phyloP scores from a whole-genome alignment of 176 grass and related monocot genomes.

The Eragrostis curvula region DNA sequence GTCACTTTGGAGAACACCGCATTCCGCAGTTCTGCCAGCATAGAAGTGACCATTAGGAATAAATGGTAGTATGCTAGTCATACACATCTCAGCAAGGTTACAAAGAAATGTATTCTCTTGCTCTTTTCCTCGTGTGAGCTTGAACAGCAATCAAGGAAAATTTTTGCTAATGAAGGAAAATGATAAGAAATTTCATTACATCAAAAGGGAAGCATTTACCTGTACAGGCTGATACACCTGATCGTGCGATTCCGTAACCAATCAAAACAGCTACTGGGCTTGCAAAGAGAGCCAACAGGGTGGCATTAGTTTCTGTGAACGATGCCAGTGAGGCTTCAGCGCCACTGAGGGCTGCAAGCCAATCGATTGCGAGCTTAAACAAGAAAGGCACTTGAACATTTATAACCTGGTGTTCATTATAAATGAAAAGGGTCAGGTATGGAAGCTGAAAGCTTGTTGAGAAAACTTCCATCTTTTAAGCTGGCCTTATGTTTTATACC shows the following conservation, averaged over 20 bases:
- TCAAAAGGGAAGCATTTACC: slow-evolving; percentile 51
- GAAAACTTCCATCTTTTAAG: slow-evolving; percentile 31
- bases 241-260: slow-evolving; percentile 95
- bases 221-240: slow-evolving; percentile 90
- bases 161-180: neutral
- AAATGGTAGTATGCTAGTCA: slow-evolving; percentile 11
- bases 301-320: slow-evolving; percentile 89
- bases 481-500: slow-evolving; percentile 3
- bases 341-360: slow-evolving; percentile 81
- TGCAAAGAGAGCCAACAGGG: slow-evolving; percentile 94
- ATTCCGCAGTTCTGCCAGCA: slow-evolving; percentile 81
- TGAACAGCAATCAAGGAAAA: neutral
- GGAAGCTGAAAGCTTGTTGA: slow-evolving; percentile 31
- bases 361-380: slow-evolving; percentile 98
- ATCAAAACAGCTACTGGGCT: slow-evolving; percentile 97
- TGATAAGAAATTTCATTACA: neutral
- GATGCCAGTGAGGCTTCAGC: slow-evolving; percentile 77
- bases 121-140: slow-evolving; percentile 18
- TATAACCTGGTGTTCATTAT: slow-evolving; percentile 83
- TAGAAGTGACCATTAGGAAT: slow-evolving; percentile 41
- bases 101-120: neutral
- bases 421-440: slow-evolving; percentile 46
- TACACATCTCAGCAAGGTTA: slow-evolving; percentile 23
- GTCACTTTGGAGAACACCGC: slow-evolving; percentile 98
- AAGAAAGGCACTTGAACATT: slow-evolving; percentile 99